Percentiles rank a stretch among this genome's conserved stretches.
Conservation (phyloP, 2,329 filamentous ascomycete species). For the Penicillium sp. region DNA sequence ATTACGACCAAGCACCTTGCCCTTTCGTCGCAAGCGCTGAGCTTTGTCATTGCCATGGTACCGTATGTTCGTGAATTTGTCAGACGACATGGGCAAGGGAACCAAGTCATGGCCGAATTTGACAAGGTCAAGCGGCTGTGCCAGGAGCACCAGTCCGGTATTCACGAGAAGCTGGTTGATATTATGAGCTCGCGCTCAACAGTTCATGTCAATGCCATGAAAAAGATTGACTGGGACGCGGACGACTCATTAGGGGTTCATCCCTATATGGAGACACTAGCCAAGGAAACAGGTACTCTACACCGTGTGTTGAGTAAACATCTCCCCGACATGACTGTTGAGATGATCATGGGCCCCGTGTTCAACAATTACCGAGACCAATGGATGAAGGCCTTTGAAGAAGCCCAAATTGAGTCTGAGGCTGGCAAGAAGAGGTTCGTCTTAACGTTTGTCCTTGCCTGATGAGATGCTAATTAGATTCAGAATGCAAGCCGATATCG, state of each 20-base stretch:
- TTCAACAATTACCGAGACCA: conserved; percentile 79
- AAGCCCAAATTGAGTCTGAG: conserved; percentile 63
- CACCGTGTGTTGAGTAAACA: conserved; percentile 82
- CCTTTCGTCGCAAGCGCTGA: conserved; percentile 81
- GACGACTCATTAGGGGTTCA: conserved; percentile 52
- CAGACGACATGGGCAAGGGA: conserved; percentile 64
- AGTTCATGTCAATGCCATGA: conserved; percentile 72
- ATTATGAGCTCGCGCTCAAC: conserved; percentile 81
- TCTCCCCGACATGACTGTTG: conserved; percentile 71
- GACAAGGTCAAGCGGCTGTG: conserved; percentile 80
- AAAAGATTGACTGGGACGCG: conserved; percentile 70
- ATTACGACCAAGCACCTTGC: conserved; percentile 96
- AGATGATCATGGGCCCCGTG: conserved; percentile 81
- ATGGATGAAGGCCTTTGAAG: conserved; percentile 68
- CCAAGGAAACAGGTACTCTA: conserved; percentile 80
- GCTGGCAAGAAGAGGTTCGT: conserved; percentile 69
- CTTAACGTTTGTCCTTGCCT: not conserved
- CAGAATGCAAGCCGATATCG: conserved; percentile 74
- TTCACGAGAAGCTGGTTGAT: conserved; percentile 89
- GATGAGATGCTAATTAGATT: conserved; percentile 9
- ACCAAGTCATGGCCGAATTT: conserved; percentile 72
- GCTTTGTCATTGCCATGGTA: conserved; percentile 81
- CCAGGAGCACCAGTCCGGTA: conserved; percentile 85
- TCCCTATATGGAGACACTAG: conserved; percentile 80
- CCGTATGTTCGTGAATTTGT: conserved; percentile 91